phyloP scores from a whole-genome alignment of 1,284 basidiomycete genomes.

The Pseudozyma flocculosa region DNA sequence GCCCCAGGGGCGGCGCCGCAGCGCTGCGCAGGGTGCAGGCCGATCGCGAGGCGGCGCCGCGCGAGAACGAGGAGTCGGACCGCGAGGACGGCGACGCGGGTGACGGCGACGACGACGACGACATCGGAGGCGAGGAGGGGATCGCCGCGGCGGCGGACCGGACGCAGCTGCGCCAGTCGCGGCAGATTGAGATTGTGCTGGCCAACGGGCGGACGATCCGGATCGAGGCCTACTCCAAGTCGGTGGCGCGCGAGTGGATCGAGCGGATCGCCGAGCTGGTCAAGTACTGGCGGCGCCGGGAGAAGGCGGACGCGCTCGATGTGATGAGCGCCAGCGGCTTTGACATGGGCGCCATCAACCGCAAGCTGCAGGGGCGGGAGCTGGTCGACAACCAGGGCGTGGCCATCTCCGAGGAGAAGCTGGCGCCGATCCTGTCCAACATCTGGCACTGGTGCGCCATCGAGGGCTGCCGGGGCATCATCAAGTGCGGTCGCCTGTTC shows the following conservation, averaged over 20 bases:
- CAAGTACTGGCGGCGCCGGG: constrained; percentile 73
- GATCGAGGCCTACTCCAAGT: constrained; percentile 65
- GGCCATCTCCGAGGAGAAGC: constrained; percentile 28
- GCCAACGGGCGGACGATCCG: constrained; percentile 69
- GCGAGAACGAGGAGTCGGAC: constrained; percentile 58
- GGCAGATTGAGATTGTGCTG: constrained; percentile 76
- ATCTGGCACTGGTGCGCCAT: constrained; percentile 80
- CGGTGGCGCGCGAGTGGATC: constrained; percentile 75
- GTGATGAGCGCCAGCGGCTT: constrained; percentile 69
- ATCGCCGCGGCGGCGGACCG: constrained; percentile 62
- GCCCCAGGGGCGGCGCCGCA: neutral
- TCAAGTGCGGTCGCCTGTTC: constrained; percentile 71
- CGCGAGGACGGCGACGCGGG: constrained; percentile 55
- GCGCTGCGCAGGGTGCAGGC: constrained; percentile 6
- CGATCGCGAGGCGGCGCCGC: constrained; percentile 59
- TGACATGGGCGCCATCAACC: constrained; percentile 61
- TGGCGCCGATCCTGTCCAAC: constrained; percentile 65
- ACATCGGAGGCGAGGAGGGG: constrained; percentile 70
- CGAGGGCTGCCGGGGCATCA: constrained; percentile 71
- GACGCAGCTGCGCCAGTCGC: constrained; percentile 64
- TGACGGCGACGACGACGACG: constrained; percentile 65
- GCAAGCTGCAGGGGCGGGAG: constrained; percentile 11
- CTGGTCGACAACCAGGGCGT: constrained; percentile 2
- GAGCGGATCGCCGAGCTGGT: constrained; percentile 69
- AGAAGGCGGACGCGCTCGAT: constrained; percentile 69